Conservation (phyloP, 768 basidiomycete species). For the Rhizopogon roseolus region DNA sequence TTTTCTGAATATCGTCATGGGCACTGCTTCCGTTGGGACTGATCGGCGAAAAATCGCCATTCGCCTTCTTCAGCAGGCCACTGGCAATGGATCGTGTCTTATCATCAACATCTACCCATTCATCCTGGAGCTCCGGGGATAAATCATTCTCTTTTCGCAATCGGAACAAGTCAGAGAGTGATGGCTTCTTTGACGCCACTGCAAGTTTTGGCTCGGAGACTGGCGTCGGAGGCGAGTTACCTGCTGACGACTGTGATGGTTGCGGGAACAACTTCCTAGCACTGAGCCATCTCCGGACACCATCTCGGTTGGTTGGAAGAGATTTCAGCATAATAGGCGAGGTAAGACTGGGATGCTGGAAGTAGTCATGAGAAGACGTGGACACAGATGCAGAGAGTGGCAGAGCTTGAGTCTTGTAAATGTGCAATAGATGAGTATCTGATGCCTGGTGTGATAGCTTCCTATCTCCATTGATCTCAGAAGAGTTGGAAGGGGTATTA, state of each 20-base stretch:
- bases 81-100: slow-evolving; percentile 31
- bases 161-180: slow-evolving; percentile 61
- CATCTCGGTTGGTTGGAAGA: slow-evolving; percentile 73
- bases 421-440: slow-evolving; percentile 59
- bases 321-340: slow-evolving; percentile 34
- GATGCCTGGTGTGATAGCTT: slow-evolving; percentile 66
- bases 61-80: slow-evolving; percentile 15
- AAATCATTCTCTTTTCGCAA: slow-evolving; percentile 52
- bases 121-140: slow-evolving; percentile 27
- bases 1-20: slow-evolving; percentile 28
- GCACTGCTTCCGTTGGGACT: slow-evolving; percentile 21
- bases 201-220: slow-evolving; percentile 29
- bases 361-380: slow-evolving; percentile 49
- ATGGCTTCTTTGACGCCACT: slow-evolving; percentile 54
- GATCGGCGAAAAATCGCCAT: slow-evolving; percentile 25
- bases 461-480: slow-evolving; percentile 52
- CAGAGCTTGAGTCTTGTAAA: slow-evolving; percentile 41
- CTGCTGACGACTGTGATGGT: slow-evolving; percentile 33
- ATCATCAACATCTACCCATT: slow-evolving; percentile 62
- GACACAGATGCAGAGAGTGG: slow-evolving; percentile 38
- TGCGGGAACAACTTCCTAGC: slow-evolving; percentile 53
- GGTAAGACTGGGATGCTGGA: slow-evolving; percentile 32
- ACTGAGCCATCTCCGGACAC: slow-evolving; percentile 77
- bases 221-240: slow-evolving; percentile 30
- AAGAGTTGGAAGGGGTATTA: slow-evolving; percentile 44